Evolutionary conservation across 1,139 yeast genomes (phyloP).

Genomic region (Nakaseomyces glabratus): DNA sequence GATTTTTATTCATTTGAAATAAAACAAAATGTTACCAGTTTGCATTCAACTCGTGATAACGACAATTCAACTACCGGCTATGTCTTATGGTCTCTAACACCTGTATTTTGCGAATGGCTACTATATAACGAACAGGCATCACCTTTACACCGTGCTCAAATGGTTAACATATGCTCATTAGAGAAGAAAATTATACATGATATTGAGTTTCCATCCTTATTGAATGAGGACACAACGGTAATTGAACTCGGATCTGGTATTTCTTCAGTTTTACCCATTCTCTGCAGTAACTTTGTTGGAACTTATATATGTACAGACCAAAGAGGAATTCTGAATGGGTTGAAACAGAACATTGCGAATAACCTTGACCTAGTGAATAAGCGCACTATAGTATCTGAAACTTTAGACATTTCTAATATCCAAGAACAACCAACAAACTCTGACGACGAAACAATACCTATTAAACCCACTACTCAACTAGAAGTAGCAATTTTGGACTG

Average conservation of each 20-base stretch:
- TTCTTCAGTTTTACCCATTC: conserved; percentile 24
- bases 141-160: conserved; percentile 16
- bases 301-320: conserved; percentile 29
- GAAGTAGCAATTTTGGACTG: conserved; percentile 28
- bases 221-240: conserved; percentile 12
- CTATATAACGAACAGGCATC: conserved; percentile 19
- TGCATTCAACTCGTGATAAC: conserved; percentile 25
- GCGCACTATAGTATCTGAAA: conserved; percentile 12
- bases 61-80: conserved; percentile 32
- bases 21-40: conserved; percentile 16
- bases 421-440: neutral
- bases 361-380: conserved; percentile 22
- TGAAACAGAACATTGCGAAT: conserved; percentile 22
- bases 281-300: conserved; percentile 26
- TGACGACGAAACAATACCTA: neutral
- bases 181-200: conserved; percentile 2
- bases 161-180: conserved; percentile 5
- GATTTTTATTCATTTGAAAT: neutral
- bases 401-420: conserved; percentile 9
- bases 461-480: conserved; percentile 7
- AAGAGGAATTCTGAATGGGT: conserved; percentile 23
- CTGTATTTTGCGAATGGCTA: conserved; percentile 28
- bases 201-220: conserved; percentile 8
- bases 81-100: conserved; percentile 31
- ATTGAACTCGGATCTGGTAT: conserved; percentile 30